Evolutionary conservation across 169 alveolate genomes (phyloP).

Genomic region (Cryptosporidium xiaoi): DNA sequence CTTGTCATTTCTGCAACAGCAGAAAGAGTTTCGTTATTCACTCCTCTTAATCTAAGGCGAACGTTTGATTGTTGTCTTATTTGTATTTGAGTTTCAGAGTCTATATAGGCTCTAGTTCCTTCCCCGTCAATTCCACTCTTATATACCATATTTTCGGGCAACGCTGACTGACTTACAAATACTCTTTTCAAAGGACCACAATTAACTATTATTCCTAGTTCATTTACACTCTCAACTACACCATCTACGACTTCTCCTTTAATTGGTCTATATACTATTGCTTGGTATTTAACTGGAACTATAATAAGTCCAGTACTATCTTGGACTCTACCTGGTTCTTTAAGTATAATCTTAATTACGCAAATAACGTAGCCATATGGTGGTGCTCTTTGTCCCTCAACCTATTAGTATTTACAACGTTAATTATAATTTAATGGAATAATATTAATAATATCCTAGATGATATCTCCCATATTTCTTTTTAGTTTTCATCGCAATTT

Average conservation of each 20-base stretch:
- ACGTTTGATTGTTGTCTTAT: conserved; percentile 88
- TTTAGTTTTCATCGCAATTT: neutral
- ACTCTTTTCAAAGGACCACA: conserved; percentile 92
- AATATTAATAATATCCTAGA: neutral
- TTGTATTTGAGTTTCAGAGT: conserved; percentile 86
- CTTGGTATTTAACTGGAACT: conserved; percentile 90
- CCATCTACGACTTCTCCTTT: conserved; percentile 92
- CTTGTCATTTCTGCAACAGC: conserved; percentile 91
- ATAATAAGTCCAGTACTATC: conserved; percentile 92
- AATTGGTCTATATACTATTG: conserved; percentile 90
- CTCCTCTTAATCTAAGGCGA: conserved; percentile 89
- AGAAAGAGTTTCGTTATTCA: conserved; percentile 88
- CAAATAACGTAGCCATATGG: conserved; percentile 89
- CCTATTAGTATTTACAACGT: conserved; percentile 65
- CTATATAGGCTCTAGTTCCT: conserved; percentile 78
- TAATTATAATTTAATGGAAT: neutral
- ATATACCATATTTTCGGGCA: conserved; percentile 87
- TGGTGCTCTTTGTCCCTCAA: conserved; percentile 88
- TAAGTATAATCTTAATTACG: conserved; percentile 88
- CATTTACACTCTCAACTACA: conserved; percentile 90
- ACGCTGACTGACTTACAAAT: conserved; percentile 89
- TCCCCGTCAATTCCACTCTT: conserved; percentile 74
- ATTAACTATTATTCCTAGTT: conserved; percentile 90
- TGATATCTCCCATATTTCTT: too few species aligned
- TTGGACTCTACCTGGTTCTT: conserved; percentile 91